Conservation (phyloP, 2,329 filamentous ascomycete species). For the Lojkania enalia region DNA sequence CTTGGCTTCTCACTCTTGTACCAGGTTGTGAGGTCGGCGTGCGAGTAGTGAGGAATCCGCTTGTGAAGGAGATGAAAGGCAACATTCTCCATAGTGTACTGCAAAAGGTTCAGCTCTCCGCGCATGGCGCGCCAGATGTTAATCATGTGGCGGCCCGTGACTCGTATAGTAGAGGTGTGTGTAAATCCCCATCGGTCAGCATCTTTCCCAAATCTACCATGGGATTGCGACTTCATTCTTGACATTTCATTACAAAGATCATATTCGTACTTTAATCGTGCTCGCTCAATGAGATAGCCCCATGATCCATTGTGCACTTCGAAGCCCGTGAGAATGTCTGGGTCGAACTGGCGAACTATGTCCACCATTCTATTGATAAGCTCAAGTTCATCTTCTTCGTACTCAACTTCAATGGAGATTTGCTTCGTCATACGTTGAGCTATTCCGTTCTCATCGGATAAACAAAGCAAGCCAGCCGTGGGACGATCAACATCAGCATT, state of each 20-base stretch:
- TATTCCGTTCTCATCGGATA: slow-evolving; percentile 65
- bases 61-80: slow-evolving; percentile 87
- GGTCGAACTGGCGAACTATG: slow-evolving; percentile 80
- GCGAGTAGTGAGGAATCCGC: slow-evolving; percentile 84
- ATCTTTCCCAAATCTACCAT: slow-evolving; percentile 83
- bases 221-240: slow-evolving; percentile 79
- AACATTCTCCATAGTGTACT: slow-evolving; percentile 97
- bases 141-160: slow-evolving; percentile 95
- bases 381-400: slow-evolving; percentile 80
- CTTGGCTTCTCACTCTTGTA: slow-evolving; percentile 69
- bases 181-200: slow-evolving; percentile 92
- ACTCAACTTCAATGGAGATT: slow-evolving; percentile 65
- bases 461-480: slow-evolving; percentile 71
- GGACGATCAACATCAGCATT: slow-evolving; percentile 58
- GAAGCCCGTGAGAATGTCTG: slow-evolving; percentile 91
- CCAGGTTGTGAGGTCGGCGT: slow-evolving; percentile 79
- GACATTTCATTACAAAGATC: slow-evolving; percentile 91
- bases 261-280: slow-evolving; percentile 82
- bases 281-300: slow-evolving; percentile 93
- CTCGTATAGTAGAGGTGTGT: slow-evolving; percentile 84
- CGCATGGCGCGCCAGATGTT: slow-evolving; percentile 98
- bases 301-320: slow-evolving; percentile 93
- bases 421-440: slow-evolving; percentile 65
- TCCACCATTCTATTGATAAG: slow-evolving; percentile 84
- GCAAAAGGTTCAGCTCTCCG: slow-evolving; percentile 84